Base-by-base conservation (phyloP, 1,284 basidiomycete genomes). In the Melanopsichium pennsylvanicum region DNA sequence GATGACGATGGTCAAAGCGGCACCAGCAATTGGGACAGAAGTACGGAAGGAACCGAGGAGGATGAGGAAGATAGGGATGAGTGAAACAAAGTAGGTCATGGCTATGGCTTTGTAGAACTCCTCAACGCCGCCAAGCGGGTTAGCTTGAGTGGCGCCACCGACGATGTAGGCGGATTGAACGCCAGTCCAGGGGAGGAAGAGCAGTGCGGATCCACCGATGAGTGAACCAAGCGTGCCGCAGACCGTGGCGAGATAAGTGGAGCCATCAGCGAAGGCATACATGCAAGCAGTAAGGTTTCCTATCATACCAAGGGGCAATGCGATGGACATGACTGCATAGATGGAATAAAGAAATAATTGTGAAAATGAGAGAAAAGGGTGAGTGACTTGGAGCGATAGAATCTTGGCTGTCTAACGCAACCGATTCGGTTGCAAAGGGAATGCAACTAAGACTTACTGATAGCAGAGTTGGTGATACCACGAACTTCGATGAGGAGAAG, bases 111-210 rank as follows among this genome's bases (percentile, higher is more conserved):
- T 54, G 54, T 73, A 58, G 42, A 52, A 59, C 16, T 56, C 54
- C 3, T 22, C 25, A 8, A 62, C 25, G 12, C 66, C 66, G 1
- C 15, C 36, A 3, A 32, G 9, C 18, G 36, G 56, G 42, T 48
- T 56, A 13, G 27, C 27, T 29, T 29, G 27, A 29, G 27, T 29
- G 21, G 40, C 37, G 8, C 42, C 55, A 8, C 59, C 58, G 12
- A 26, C n/a, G 18, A 72, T n/a, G 54, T 74, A 74, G 32, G 66
- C 46, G 11, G 33, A 12, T 25, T 72, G 57, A 21, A 74, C 62
- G 3, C 72, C 70, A 9, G 72, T 72, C 72, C 72, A 74, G 29
- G 72, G 72, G 5, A 74, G 47, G 64, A 74, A 72, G 41, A 69
- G 57, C 12, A 74, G 19, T 5, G 36, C 55, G 2, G 48, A n/a